Base-by-base conservation (phyloP, 805 yeast species). In the Starmerella scarabaei region DNA sequence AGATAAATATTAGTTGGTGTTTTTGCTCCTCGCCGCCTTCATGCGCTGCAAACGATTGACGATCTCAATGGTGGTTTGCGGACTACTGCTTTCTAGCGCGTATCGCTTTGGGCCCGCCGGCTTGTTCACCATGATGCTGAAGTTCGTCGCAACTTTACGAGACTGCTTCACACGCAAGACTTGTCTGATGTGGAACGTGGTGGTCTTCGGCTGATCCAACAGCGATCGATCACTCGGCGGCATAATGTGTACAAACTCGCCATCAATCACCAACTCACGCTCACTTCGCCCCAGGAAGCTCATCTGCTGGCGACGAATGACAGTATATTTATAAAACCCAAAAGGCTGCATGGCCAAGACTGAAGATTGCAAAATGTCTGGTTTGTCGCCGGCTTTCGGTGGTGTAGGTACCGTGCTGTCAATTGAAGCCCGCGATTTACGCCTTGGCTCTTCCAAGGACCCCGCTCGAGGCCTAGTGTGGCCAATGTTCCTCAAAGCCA, bases 241-340 rank as follows among this genome's bases (percentile, higher is more conserved):
- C 52, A 83, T 73, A 36, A 88, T 72, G 53, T 86, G 88, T 12
- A 88, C 73, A 53, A 84, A 85, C 52, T 84, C 94, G n/a, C 96
- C 97, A 59, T 88, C 97, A 29, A 88, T 73, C 1, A 91, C 85
- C 24, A 88, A 65, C 1, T 85, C 73, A 51, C 91, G 73, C 51
- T 85, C 93, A 45, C 82, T 82, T 39, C 85, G 69, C 42, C 75
- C 75, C 43, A 80, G 73, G 48, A 88, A 76, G 0, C 93, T 77
- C 75, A 79, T 72, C 18, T 85, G 86, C 52, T 86, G 88, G 44
- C 91, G 73, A 53, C 96, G 69, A 81, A 84, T 82, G 0, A 88
- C 93, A 15, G 73, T 77, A 72, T 85, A 88, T 52, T 80, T 80
- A 54, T 78, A 78, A 54, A 84, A 84, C 4, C 83, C 74, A 3